phyloP scores from a whole-genome alignment of 139 green algal species.

The Ulvella scutata region DNA sequence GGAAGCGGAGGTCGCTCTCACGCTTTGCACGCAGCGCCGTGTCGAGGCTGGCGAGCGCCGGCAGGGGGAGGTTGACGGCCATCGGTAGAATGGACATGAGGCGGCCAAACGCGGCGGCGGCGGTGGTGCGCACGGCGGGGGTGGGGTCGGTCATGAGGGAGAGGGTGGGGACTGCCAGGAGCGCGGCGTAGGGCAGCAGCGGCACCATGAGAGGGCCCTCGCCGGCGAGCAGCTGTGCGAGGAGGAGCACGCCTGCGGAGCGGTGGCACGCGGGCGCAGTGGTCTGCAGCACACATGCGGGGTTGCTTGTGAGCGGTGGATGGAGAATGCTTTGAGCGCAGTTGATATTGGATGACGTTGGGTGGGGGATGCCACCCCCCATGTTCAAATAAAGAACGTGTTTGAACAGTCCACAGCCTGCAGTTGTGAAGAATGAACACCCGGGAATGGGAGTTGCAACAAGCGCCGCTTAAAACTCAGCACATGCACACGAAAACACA shows the following conservation, averaged over 20 bases:
- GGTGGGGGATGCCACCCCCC: no score
- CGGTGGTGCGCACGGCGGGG: constrained; percentile 28
- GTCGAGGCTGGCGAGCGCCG: constrained; percentile 41
- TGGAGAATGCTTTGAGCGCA: no score
- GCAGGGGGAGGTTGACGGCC: constrained; percentile 11
- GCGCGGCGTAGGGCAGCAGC: constrained; percentile 48
- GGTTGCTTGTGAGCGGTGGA: no score
- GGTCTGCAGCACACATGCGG: neutral
- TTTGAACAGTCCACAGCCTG: no score
- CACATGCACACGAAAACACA: no score
- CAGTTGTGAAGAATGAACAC: no score
- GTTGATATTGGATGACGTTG: no score
- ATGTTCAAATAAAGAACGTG: no score
- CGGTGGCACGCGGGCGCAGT: neutral
- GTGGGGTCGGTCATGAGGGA: constrained; percentile 68
- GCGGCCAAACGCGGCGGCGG: constrained; percentile 56
- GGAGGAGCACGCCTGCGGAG: neutral
- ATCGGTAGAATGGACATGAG: constrained; percentile 80
- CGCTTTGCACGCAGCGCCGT: constrained; percentile 23
- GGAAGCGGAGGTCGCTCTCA: constrained; percentile 51
- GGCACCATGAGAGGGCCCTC: constrained; percentile 8
- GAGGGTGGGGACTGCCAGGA: constrained; percentile 82
- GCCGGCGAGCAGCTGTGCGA: neutral
- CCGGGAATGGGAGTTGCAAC: no score
- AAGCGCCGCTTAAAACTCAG: no score